Evolutionary conservation across 2,329 filamentous ascomycete genomes (phyloP), one percentile per base, ranked within the genome.

Genomic region (Fusarium proliferatum): DNA sequence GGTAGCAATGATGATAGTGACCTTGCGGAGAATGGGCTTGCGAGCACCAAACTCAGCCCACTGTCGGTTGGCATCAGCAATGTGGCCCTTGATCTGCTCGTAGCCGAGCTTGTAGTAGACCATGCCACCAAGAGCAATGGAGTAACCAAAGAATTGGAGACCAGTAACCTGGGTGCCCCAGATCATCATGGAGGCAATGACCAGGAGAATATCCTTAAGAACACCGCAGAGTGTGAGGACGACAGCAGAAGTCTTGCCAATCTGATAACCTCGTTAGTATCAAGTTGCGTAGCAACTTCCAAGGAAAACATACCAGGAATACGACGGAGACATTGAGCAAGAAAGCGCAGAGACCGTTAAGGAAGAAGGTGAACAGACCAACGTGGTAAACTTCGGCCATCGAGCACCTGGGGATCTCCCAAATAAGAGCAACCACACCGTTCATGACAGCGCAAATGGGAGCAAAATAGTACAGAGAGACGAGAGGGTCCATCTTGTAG

Each of bases 401-500:
- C 68, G 87, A 87, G 79, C 95, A 88, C 75, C 85, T 87, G 75
- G 93, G 93, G 6, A 95, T 82, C 83, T 96, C 94, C 85, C 92
- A 91, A 80, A 94, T 84, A 38, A 96, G 85, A 62, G 93, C 92
- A 53, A 95, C 89, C 17, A 90, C 80, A 76, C 91, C 89, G 86
- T 96, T 96, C 90, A 96, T 95, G 80, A 89, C 84, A 53, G 94
- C 94, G 83, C 94, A 96, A 64, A 94, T 91, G 21, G 94, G 94
- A 5, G 94, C 94, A 78, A 95, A 96, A 87, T 96, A 96, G 89
- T 96, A 96, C 17, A 96, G 89, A 36, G 94, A 96, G 62, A 96
- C 94, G 28, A 96, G 86, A 23, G 94, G 94, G 82, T 96, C 94
- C 94, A 96, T 96, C 89, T 96, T 96, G 89, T 93, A 96, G 84